Base-by-base conservation (phyloP, 2,329 filamentous ascomycete species). In the Aspergillus texensis region DNA sequence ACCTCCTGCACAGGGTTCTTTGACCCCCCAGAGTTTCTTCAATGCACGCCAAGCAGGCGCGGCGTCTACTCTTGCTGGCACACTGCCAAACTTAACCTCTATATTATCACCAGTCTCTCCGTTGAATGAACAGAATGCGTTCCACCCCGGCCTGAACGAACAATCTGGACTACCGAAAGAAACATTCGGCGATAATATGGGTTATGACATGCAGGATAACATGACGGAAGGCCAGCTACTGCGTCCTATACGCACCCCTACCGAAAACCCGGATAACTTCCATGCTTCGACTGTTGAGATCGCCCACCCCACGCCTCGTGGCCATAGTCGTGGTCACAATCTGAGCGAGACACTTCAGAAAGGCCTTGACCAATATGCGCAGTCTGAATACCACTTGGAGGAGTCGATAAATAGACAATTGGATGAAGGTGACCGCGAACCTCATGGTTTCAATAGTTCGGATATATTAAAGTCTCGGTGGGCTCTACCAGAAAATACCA, bases 381-480 rank as follows among this genome's bases (percentile, higher is more conserved):
- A 94, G 72, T 90, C 91, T 5, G 92, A 96, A 71, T 94, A 95
- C 72, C 92, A 94, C 70, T 78, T 95, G 65, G 91, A 94, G 74
- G 88, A 93, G 74, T 89, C 92, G 65, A 88, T 94, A 65, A 88
- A 92, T 58, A 89, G 90, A 60, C 90, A 94, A 71, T 82, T 94
- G 56, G 90, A 94, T 64, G 90, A 93, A 68, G 89, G 91, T 61
- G 91, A 92, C 68, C 90, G 75, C 72, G 71, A 81, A 60, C 62
- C 71, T 58, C 65, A 70, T 19, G 68, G 67, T 11, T 66, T 73
- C 0, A 67, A 74, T 56, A 68, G 69, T 52, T 70, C 71, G 45
- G 75, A 73, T 28, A 60, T 78, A 54, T 64, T 78, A 41, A 70
- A 77, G 48, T 75, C 75, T 36, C 74, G 70, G 24, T 80, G 78